These are phyloP conservation scores for Diplodia intermedia DNA, from an alignment of 2,329 filamentous ascomycete species.

Conservation along the genomic window DNA sequence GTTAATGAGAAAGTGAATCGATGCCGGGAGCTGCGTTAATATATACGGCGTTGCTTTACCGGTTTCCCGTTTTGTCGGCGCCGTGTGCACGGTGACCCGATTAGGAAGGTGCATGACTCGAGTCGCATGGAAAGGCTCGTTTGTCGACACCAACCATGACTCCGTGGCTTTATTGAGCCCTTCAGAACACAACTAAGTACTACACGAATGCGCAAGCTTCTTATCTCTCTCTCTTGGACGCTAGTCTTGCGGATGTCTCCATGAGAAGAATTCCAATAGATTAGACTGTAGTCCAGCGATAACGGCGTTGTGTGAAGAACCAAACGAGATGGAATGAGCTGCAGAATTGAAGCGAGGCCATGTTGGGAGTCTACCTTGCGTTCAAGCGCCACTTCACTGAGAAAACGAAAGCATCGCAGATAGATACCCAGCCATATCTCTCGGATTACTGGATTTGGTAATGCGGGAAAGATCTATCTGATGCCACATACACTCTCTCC, in stretches of 20 bases:
- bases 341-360: background rate
- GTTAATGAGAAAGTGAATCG: background rate
- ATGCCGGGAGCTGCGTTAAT: background rate
- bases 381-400: background rate
- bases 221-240: too few relatives aligned
- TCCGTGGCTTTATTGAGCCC: background rate
- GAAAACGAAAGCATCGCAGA: background rate
- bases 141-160: background rate
- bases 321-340: background rate
- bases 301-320: background rate
- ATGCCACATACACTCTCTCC: too few relatives aligned
- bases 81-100: background rate
- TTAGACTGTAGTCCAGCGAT: background rate
- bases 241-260: too few relatives aligned
- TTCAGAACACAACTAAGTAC: background rate
- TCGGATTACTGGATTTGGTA: background rate
- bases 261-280: too few relatives aligned
- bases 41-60: background rate
- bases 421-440: background rate
- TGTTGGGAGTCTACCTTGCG: background rate
- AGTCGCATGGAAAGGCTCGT: background rate
- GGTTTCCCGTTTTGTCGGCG: background rate
- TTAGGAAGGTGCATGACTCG: constrained; percentile 5
- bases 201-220: too few relatives aligned
- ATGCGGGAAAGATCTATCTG: too few relatives aligned